Base-by-base conservation (phyloP, 2,329 filamentous ascomycete species). In the Tolypocladium cylindrosporum region DNA sequence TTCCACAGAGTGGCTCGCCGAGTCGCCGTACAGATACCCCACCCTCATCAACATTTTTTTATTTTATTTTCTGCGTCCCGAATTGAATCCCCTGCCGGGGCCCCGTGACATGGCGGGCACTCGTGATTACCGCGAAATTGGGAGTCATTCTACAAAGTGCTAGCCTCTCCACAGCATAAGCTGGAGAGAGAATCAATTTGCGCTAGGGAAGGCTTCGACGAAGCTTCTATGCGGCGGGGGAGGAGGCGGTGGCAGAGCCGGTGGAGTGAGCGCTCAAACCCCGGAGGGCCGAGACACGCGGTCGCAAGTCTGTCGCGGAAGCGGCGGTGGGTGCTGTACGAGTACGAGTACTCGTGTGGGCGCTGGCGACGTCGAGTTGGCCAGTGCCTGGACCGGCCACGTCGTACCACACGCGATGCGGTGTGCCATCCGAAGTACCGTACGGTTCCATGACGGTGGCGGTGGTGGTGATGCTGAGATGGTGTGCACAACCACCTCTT, bases 221-320 rank as follows among this genome's bases (percentile, higher is more conserved):
- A 60, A 54, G 57, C 60, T 61, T 61, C 60, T 37, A 61, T 57
- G 52, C 39, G 37, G 57, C 57, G 57, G 59, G 52, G 54, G 39
- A 4, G 27, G 8, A 24, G 31, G 24, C 24, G 40, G 53, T 31
- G 53, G 53, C 11, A 41, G 36, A 54, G 37, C 14, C 53, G 24
- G 40, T 55, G 53, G 36, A 55, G 31, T 39, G 36, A 55, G 31
- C 48, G 16, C 14, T 51, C 31, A 21, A 51, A 36, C 9, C 36
- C 48, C 31, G 31, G 48, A 36, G 48, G 48, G 31, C 48, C 48
- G 48, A 51, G 48, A 31, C 48, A 51, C 27, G 8, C 7, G 24
- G 45, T 50, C 45, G 45, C 45, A 34, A 16, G 24, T 34, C 13
- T 31, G 43, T 31, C 34, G 48, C 48, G 31, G 31, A 51, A 51